phyloP scores from a whole-genome alignment of 192 early-diverging fungal genomes.

The Coemansia sp. region DNA sequence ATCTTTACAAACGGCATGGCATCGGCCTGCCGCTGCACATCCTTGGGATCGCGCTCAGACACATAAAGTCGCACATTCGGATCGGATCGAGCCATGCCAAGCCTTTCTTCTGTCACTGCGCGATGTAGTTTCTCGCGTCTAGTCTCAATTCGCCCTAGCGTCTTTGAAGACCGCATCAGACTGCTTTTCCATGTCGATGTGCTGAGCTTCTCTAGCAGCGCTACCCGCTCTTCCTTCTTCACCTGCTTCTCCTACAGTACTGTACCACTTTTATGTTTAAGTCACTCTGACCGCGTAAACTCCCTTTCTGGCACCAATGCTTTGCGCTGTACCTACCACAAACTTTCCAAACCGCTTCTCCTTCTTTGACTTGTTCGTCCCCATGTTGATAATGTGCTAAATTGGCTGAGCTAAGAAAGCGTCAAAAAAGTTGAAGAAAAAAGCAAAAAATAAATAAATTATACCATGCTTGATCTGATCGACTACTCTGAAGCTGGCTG shows the following conservation, averaged over 20 bases:
- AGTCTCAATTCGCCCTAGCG: slow-evolving; percentile 68
- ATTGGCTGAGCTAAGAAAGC: neutral
- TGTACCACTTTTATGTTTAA: no score
- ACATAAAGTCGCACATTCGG: slow-evolving; percentile 60
- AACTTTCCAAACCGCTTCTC: slow-evolving; percentile 77
- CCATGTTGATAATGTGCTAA: slow-evolving; percentile 26
- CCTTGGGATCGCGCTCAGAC: slow-evolving; percentile 55
- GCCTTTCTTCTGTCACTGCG: slow-evolving; percentile 65
- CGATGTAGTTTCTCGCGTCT: slow-evolving; percentile 65
- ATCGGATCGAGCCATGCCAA: slow-evolving; percentile 63
- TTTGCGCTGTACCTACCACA: slow-evolving; percentile 55
- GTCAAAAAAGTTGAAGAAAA: neutral
- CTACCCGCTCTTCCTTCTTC: slow-evolving; percentile 74
- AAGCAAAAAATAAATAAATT: slow-evolving; percentile 8
- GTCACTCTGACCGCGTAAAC: no score
- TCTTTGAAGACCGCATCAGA: slow-evolving; percentile 68
- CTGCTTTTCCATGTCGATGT: slow-evolving; percentile 69
- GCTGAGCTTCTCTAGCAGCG: slow-evolving; percentile 62
- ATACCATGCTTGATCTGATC: neutral
- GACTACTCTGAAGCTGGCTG: neutral
- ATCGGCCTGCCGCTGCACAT: slow-evolving; percentile 22
- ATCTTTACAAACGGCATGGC: slow-evolving; percentile 1
- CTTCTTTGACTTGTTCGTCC: slow-evolving; percentile 62
- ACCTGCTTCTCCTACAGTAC: slow-evolving; percentile 66
- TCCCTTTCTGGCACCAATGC: no score